These are phyloP conservation scores for Sporisorium reilianum DNA, from an alignment of 1,284 basidiomycete species.

Conservation along the genomic window DNA sequence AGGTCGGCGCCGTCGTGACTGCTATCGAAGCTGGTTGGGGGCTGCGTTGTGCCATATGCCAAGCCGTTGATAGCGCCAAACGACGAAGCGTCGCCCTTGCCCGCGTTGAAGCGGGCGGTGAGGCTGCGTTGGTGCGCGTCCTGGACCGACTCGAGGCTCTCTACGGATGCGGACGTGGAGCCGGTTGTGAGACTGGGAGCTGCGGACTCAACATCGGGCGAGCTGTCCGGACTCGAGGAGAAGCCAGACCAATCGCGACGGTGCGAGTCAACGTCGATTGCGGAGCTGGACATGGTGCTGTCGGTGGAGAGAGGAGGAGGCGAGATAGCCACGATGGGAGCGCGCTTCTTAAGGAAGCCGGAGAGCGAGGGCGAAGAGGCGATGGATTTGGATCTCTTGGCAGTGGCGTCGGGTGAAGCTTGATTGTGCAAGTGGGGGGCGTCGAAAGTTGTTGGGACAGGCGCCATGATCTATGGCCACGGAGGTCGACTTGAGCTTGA, in stretches of 20 bases:
- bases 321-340: constrained; percentile 51
- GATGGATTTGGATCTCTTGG: constrained; percentile 13
- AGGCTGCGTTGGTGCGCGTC: constrained; percentile 48
- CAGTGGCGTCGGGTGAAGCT: constrained; percentile 6
- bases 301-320: constrained; percentile 20
- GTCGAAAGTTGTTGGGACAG: constrained; percentile 23
- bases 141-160: constrained; percentile 56
- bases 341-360: constrained; percentile 44
- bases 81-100: constrained; percentile 18
- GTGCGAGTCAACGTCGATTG: constrained; percentile 16
- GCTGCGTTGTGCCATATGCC: constrained; percentile 22
- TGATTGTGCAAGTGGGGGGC: constrained; percentile 13
- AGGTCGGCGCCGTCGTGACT: constrained; percentile 57
- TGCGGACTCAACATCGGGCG: constrained; percentile 46
- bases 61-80: constrained; percentile 18
- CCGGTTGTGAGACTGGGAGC: constrained; percentile 63
- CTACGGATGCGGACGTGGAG: constrained; percentile 59
- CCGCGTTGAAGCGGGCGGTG: constrained; percentile 21
- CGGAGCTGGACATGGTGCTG: constrained; percentile 25
- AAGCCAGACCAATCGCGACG: constrained; percentile 24
- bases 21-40: constrained; percentile 48
- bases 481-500: constrained; percentile 5
- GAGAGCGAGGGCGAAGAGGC: constrained; percentile 42
- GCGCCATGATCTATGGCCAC: constrained; percentile 25
- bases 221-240: constrained; percentile 36